Evolutionary conservation across 2,329 filamentous ascomycete genomes (phyloP), one percentile per base, ranked within the genome.

Genomic region (Aspergillus oerlinghausenensis): DNA sequence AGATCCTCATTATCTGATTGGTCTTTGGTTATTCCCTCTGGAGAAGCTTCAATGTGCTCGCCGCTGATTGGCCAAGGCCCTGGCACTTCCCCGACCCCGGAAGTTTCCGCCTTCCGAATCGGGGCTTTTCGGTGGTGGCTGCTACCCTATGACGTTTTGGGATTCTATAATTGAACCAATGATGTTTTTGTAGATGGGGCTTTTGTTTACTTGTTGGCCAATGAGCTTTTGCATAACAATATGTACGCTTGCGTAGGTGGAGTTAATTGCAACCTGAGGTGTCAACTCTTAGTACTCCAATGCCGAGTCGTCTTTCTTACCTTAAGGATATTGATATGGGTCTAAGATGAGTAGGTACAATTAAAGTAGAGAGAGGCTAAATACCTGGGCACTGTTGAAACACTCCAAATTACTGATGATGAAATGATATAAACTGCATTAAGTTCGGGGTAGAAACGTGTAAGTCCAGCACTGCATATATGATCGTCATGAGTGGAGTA

Each of bases 101-200:
- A 4, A 17, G 32, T 35, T 35, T 35, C 32, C 32, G 32, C 32
- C 32, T 35, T 35, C 32, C 32, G 32, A 2, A 35, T 35, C 11
- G 32, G 32, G 4, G 5, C 4, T 14, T 35, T 35, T 35, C 32
- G 32, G 32, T 32, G 2, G 11, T 35, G n/a, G 49, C 48, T 67
- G 63, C 60, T 66, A 66, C 67, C 52, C 49, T 60, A 68, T 71
- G 68, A 70, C 67, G 68, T 63, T 35, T 17, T 35, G 32, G 2
- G 14, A 17, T 3, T 35, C 1, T 35, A 11, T 7, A 35, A 7
- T 1, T 38, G 14, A 14, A 38, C 32, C 32, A 38, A 38, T 38
- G 5, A 17, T 38, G 6, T 14, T 3, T 38, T 38, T 38, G 5
- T 5, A 17, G 32, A 38, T 7, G 32, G 32, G 32, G 32, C 14